Base-by-base conservation (phyloP, 257 asterid genomes). In the Fraxinus quadrangulata region DNA sequence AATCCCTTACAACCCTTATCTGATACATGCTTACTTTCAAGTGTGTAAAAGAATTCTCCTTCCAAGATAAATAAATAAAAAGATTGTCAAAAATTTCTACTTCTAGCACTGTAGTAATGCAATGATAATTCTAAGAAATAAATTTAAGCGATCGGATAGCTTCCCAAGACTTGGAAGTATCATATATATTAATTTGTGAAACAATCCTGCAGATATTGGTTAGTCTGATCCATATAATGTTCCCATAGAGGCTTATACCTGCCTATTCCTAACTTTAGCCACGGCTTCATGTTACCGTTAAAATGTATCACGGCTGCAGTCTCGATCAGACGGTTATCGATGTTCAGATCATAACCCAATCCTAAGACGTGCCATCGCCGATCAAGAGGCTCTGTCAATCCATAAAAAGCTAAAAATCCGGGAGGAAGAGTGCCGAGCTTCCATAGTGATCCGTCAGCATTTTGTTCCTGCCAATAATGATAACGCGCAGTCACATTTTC, bases 311-410 rank as follows among this genome's bases (percentile, higher is more conserved):
- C 83, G 1, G 83, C 79, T 14, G 83, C 79, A 24, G 66, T 80
- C 59, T 74, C 76, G 40, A 80, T 74, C 8, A 65, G 45, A 6
- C 61, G 70, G 17, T 12, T 54, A 42, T 74, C 76, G 9, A 80
- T 40, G 49, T 59, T 69, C 2, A 24, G 51, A 71, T 80, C 74
- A 31, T 80, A 74, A 24, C 83, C 83, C 70, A 80, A 59, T 7
- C 83, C 83, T 23, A 80, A 56, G 21, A 80, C 83, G 23, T 80
- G 83, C 83, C 83, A 80, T 68, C 75, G 45, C 83, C 74, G 70
- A 40, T 80, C 79, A 42, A 80, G 71, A 4, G 83, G 83, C 54
- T 80, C 75, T 2, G 66, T 80, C 74, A 80, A 65, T 47, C 83
- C 79, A 74, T 80, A 75, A 40, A 80, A 80, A 4, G 83, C 30